These are phyloP conservation scores for Penicillium samsonianum DNA, from an alignment of 495 filamentous ascomycete species.

Conservation along the genomic window DNA sequence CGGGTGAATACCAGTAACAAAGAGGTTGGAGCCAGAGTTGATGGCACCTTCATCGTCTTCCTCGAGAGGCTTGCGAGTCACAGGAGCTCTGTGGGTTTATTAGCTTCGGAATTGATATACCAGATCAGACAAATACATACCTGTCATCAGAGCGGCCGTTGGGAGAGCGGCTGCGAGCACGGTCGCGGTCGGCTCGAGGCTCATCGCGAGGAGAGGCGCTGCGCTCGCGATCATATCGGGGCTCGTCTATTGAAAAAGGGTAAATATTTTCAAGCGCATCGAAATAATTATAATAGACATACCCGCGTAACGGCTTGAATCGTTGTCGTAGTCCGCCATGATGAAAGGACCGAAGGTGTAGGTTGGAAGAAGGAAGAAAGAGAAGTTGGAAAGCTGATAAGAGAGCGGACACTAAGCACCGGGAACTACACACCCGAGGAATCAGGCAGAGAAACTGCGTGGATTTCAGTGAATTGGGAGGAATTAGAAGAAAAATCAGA, in stretches of 20 bases:
- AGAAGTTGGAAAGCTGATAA: constrained; percentile 29
- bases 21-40: constrained; percentile 97
- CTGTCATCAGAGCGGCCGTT: constrained; percentile 66
- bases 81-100: constrained; percentile 9
- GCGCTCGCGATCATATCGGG: constrained; percentile 82
- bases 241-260: constrained; percentile 61
- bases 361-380: constrained; percentile 24
- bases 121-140: constrained; percentile 54
- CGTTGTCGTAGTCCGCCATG: constrained; percentile 78
- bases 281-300: constrained; percentile 36
- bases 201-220: constrained; percentile 88
- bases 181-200: constrained; percentile 68
- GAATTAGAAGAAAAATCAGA: constrained; percentile 4
- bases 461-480: neutral
- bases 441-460: constrained; percentile 13
- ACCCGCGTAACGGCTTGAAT: constrained; percentile 86
- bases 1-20: constrained; percentile 97
- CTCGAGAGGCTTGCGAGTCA: constrained; percentile 39
- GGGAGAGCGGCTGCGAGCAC: constrained; percentile 77
- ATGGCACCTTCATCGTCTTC: constrained; percentile 74
- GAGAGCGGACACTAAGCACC: constrained; percentile 29
- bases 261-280: constrained; percentile 14
- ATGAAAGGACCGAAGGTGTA: constrained; percentile 22
- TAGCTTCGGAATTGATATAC: neutral
- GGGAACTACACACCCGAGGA: constrained; percentile 25